These are phyloP conservation scores for Isabelozyma rhagii DNA, from an alignment of 805 yeast species.

Conservation along the genomic window DNA sequence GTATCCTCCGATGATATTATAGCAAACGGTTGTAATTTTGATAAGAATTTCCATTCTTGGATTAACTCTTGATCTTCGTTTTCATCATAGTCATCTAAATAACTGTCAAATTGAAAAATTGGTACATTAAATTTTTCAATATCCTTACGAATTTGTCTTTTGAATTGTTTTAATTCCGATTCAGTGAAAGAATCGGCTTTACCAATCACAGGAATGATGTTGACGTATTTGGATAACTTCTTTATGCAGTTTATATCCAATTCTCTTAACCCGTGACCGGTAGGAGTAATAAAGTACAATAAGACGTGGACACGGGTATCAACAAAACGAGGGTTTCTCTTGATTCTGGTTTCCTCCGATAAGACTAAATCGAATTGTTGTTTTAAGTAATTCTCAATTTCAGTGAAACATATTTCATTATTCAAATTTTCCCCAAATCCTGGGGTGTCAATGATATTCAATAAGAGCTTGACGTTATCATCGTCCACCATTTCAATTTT, in stretches of 20 bases:
- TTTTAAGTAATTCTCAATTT: constrained; percentile 63
- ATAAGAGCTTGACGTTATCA: constrained; percentile 49
- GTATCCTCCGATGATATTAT: constrained; percentile 63
- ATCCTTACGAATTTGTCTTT: constrained; percentile 57
- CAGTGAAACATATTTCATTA: constrained; percentile 63
- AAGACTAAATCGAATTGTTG: constrained; percentile 77
- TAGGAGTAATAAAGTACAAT: constrained; percentile 73
- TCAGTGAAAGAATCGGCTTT: constrained; percentile 78
- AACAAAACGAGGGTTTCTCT: constrained; percentile 78
- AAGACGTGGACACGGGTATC: constrained; percentile 78
- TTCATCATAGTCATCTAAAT: constrained; percentile 51
- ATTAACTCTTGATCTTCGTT: constrained; percentile 74
- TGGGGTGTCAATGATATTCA: constrained; percentile 67
- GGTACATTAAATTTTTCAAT: constrained; percentile 70
- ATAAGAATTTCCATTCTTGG: constrained; percentile 62
- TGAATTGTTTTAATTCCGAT: constrained; percentile 59
- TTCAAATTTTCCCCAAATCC: constrained; percentile 78
- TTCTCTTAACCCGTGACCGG: constrained; percentile 78
- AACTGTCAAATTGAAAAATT: constrained; percentile 65
- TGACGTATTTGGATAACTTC: constrained; percentile 66
- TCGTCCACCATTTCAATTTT: constrained; percentile 60
- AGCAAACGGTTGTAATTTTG: constrained; percentile 73
- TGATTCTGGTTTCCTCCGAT: constrained; percentile 83
- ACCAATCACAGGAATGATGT: constrained; percentile 78
- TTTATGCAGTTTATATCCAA: constrained; percentile 72